Conservation (phyloP, 2,329 filamentous ascomycete genomes). For the Aspergillus eucalypticola region DNA sequence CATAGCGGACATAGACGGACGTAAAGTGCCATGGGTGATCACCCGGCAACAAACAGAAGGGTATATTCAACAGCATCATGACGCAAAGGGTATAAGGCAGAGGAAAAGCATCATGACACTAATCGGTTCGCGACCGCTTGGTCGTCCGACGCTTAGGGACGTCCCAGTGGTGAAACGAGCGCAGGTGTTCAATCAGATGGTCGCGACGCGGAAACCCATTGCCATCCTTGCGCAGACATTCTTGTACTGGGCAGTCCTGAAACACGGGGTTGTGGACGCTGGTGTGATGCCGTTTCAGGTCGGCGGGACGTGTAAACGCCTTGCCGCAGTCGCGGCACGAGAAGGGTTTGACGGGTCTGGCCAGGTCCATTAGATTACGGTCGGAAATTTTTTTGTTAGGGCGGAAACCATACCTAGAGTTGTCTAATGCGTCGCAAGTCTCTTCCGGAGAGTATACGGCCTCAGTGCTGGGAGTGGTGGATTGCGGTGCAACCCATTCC, state of each 20-base stretch:
- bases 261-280: conserved; percentile 48
- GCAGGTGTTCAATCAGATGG: conserved; percentile 59
- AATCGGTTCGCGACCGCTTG: conserved; percentile 27
- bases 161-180: conserved; percentile 56
- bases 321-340: conserved; percentile 37
- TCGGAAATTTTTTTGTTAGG: neutral
- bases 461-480: conserved; percentile 11
- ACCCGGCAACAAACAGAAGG: neutral
- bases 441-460: conserved; percentile 14
- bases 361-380: neutral
- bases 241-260: conserved; percentile 46
- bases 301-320: conserved; percentile 50
- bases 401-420: conserved; percentile 27
- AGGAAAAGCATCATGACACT: conserved; percentile 11
- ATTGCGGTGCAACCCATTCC: conserved; percentile 12
- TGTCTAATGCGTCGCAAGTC: conserved; percentile 20
- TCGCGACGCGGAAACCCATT: conserved; percentile 59
- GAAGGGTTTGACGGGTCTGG: conserved; percentile 34
- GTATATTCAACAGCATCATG: conserved; percentile 4
- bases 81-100: conserved; percentile 7
- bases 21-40: neutral
- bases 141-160: conserved; percentile 42
- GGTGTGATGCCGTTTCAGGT: conserved; percentile 52
- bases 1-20: conserved; percentile 1
- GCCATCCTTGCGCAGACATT: conserved; percentile 48